Evolutionary conservation across 2,329 filamentous ascomycete species (phyloP).

Genomic region (Didymella arachidicola): DNA sequence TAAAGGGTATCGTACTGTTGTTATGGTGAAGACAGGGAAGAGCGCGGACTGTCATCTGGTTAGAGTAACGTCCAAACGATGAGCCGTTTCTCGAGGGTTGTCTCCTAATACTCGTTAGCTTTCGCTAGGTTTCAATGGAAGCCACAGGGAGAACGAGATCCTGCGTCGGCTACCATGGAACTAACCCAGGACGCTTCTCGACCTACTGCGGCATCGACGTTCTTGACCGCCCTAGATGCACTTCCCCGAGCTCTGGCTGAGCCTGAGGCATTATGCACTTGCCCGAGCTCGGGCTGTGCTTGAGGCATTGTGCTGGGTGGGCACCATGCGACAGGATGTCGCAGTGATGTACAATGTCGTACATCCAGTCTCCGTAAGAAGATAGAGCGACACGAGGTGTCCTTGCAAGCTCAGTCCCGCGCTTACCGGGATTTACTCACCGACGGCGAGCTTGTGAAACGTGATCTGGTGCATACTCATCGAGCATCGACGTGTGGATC

Average conservation of each 20-base stretch:
- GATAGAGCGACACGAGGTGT: too few relatives aligned
- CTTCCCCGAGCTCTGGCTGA: conserved; percentile 98
- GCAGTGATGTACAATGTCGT: too few relatives aligned
- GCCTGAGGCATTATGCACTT: conserved; percentile 95
- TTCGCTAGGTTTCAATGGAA: too few relatives aligned
- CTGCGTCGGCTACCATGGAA: conserved; percentile 95
- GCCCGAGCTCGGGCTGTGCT: conserved; percentile 98
- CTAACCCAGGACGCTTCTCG: conserved; percentile 98
- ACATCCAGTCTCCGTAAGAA: too few relatives aligned
- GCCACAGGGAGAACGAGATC: too few relatives aligned
- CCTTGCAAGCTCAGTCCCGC: too few relatives aligned
- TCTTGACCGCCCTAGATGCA: conserved; percentile 50
- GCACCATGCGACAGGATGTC: conserved; percentile 1
- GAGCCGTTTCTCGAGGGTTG: neutral
- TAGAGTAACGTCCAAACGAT: neutral
- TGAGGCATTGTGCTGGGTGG: conserved; percentile 78
- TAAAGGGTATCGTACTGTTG: neutral
- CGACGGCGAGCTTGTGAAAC: too few relatives aligned
- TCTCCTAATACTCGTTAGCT: too few relatives aligned
- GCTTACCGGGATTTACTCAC: too few relatives aligned
- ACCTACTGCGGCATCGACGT: conserved; percentile 74
- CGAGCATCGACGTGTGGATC: too few relatives aligned
- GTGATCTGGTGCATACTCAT: too few relatives aligned
- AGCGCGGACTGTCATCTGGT: neutral
- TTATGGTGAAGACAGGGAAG: neutral